These are phyloP conservation scores for Neostapfia colusana DNA, from an alignment of 176 grass and related monocot species.

Conservation along the genomic window DNA sequence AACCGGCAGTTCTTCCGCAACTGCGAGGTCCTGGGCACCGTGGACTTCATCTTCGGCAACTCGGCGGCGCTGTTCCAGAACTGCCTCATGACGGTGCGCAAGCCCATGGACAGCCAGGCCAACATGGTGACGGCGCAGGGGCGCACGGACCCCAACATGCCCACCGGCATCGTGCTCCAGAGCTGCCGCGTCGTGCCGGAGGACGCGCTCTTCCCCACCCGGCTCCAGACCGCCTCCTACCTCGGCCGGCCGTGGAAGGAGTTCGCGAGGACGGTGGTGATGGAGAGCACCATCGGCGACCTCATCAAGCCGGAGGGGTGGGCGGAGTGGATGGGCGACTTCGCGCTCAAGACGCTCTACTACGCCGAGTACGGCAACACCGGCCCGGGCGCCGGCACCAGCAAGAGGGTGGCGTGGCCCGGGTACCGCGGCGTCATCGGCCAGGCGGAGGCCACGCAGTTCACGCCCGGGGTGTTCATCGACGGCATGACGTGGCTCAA, in stretches of 20 bases:
- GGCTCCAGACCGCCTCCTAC: conserved; percentile 57
- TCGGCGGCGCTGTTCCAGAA: conserved; percentile 72
- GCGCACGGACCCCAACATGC: conserved; percentile 65
- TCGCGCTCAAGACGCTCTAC: conserved; percentile 67
- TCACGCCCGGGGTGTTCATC: conserved; percentile 56
- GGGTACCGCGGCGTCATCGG: conserved; percentile 72
- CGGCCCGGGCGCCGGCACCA: conserved; percentile 69
- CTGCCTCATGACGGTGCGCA: conserved; percentile 78
- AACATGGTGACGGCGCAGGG: conserved; percentile 80
- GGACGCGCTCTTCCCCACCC: conserved; percentile 48
- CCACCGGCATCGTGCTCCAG: conserved; percentile 73
- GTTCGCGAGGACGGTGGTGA: conserved; percentile 63
- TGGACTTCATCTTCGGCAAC: conserved; percentile 93
- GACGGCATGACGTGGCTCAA: conserved; percentile 56
- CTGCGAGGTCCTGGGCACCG: conserved; percentile 71
- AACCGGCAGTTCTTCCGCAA: conserved; percentile 79
- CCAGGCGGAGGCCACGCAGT: conserved; percentile 57
- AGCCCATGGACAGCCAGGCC: conserved; percentile 62
- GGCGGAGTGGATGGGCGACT: conserved; percentile 56
- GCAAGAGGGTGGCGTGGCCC: conserved; percentile 58
- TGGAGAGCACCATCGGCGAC: conserved; percentile 76
- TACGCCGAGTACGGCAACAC: conserved; percentile 86
- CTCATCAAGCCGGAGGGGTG: conserved; percentile 73
- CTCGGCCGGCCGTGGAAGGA: conserved; percentile 87
- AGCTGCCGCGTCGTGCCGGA: conserved; percentile 75